Evolutionary conservation across 2,329 filamentous ascomycete species (phyloP).

Genomic region (Hypoxylon sp.): DNA sequence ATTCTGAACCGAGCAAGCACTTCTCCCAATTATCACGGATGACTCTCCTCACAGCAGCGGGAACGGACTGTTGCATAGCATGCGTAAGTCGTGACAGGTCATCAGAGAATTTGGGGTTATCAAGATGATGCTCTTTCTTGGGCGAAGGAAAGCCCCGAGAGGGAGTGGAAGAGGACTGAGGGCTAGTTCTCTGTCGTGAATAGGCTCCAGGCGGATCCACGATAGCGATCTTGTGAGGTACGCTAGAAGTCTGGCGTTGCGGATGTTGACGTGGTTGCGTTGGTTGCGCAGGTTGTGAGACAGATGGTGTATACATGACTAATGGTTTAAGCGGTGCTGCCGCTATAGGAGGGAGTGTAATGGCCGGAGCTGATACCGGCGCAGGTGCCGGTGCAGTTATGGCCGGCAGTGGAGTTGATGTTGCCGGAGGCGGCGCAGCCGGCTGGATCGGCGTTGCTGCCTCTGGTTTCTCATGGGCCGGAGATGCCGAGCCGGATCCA

Average conservation of each 20-base stretch:
- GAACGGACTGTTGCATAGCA: conserved; percentile 59
- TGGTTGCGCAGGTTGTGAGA: conserved; percentile 16
- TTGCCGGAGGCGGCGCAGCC: conserved; percentile 3
- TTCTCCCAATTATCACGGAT: conserved; percentile 68
- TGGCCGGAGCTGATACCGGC: conserved; percentile 5
- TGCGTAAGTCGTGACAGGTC: conserved; percentile 58
- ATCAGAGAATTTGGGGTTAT: conserved; percentile 57
- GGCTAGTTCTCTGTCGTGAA: conserved; percentile 19
- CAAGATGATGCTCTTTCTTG: conserved; percentile 47
- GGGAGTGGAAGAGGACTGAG: conserved; percentile 1
- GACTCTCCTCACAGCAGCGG: conserved; percentile 64
- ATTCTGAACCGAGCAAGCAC: conserved; percentile 65
- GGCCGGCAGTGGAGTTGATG: conserved; percentile 10
- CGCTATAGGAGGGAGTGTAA: conserved; percentile 16
- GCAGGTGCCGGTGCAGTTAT: conserved; percentile 6
- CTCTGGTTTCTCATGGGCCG: conserved; percentile 11
- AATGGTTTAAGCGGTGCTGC: conserved; percentile 28
- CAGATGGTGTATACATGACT: conserved; percentile 17
- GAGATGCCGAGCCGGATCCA: conserved; percentile 12
- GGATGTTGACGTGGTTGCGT: conserved; percentile 13
- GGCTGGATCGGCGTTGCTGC: conserved; percentile 21
- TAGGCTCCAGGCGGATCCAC: conserved; percentile 42
- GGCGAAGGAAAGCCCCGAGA: conserved; percentile 58
- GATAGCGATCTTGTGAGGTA: conserved; percentile 41
- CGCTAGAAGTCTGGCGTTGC: conserved; percentile 20